Evolutionary conservation across 2,329 filamentous ascomycete genomes (phyloP), one percentile per base, ranked within the genome.

Genomic region (Cytospora chrysosperma): DNA sequence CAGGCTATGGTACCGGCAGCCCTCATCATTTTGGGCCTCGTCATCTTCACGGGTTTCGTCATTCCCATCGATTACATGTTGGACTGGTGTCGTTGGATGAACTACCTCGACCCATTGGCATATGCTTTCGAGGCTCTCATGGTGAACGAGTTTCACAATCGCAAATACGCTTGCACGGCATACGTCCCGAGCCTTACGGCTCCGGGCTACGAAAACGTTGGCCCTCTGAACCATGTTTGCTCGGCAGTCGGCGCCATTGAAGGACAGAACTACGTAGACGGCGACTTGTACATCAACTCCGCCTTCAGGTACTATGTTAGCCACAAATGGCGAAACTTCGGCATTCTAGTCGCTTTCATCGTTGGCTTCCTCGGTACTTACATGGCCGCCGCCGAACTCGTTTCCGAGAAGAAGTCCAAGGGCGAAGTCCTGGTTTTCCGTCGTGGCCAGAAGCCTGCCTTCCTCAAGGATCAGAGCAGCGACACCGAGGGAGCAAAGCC

Each of bases 121-220:
- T 96, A 96, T 68, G 86, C 87, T 0, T 96, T 96, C 71, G 92
- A 96, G 74, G 80, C 87, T 0, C 81, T 96, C 28, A 89, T 94
- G 83, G 83, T 91, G 67, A 96, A 96, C 75, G 93, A 97, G 74
- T 96, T 96, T 72, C 76, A 87, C 69, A 77, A 79, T 64, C 85
- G 88, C 19, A 67, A 85, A 0, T 95, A 89, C 72, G 54, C 59
- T 0, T 87, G 85, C 71, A 75, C 73, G 24, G 65, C 72, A 32
- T 82, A 75, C 56, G 77, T 85, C 2, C 84, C 84, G 0, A 75
- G 66, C 61, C 27, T 69, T 0, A n/a, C 4, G 9, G 40, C 79
- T 3, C 66, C 73, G 0, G 68, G 68, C 2, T 84, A 83, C 66
- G 71, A 68, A 2, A 71, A 77, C 47, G 73, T 78, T 4, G 64